Evolutionary conservation across 164 flowering plant species (phyloP), one percentile per base, ranked within the genome.

Genomic region (Annona cherimola): DNA sequence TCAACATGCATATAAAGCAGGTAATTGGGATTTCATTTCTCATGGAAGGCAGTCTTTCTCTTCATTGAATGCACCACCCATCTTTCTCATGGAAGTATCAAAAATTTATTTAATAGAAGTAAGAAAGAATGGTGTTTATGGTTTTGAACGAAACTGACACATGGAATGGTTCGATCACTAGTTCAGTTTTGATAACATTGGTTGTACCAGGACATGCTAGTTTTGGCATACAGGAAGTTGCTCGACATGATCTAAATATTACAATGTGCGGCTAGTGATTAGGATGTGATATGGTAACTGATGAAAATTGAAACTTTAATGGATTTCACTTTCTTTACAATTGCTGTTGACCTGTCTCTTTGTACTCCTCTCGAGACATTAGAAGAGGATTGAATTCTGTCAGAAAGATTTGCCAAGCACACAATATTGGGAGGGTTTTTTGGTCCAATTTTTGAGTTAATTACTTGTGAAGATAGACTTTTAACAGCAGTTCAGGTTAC

Each of bases 401-500:
- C 43, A 81, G 90, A 76, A 82, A 85, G 76, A 90, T 93, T 64
- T 81, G 85, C 73, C 76, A 71, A 61, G 90, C 88, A 63, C 77
- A 84, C 71, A 68, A 66, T 20, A 83, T 89, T 66, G 9, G 39
- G 42, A 97, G 99, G 59, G 96, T 96, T 3, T 26, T 79, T 69
- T 85, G 99, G 99, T 73, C 89, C 99, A 60, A 80, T 96, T 70
- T 82, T 89, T 76, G 98, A 96, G 81, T 79, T 93, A 81, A 86
- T 93, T 66, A 89, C 87, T 55, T 96, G 99, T 80, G 99, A 96
- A 69, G 96, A 90, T 9, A 92, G 82, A 61, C 92, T 90, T 77
- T 96, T 90, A 75, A 96, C 97, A 67, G 97, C 98, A 5, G 99
- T 96, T 79, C 98, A 96, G 85, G 98, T 96, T 68, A 96, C 99